Percentiles rank a stretch among this genome's conserved stretches.
These are phyloP conservation scores for Backusella circina DNA, from an alignment of 192 early-diverging fungal genomes.

Conservation along the genomic window DNA sequence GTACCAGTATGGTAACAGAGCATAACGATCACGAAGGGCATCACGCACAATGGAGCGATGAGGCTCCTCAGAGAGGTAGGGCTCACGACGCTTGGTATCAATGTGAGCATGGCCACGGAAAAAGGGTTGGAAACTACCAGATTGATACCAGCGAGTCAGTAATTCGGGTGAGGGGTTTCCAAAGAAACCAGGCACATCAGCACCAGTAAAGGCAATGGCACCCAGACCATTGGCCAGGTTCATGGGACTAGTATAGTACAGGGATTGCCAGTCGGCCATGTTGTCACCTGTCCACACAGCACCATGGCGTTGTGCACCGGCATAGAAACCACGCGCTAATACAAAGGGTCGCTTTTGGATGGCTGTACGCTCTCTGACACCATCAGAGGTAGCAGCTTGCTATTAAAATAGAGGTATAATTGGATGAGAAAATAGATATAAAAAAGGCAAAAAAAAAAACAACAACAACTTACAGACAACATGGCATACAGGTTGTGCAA, in stretches of 20 bases:
- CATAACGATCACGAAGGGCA: constrained; percentile 80
- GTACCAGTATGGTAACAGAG: constrained; percentile 88
- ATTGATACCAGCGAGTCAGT: constrained; percentile 98
- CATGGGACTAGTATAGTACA: constrained; percentile 85
- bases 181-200: constrained; percentile 87
- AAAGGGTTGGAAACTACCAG: constrained; percentile 93
- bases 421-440: neutral
- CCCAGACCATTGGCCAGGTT: constrained; percentile 79
- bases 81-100: constrained; percentile 95
- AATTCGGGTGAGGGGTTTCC: constrained; percentile 88
- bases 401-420: constrained; percentile 17
- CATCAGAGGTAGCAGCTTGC: constrained; percentile 85
- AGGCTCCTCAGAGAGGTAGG: constrained; percentile 92
- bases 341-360: constrained; percentile 83
- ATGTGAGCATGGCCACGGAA: constrained; percentile 98
- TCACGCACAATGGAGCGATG: constrained; percentile 74
- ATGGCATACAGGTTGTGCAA: constrained; percentile 94
- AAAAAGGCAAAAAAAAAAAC: neutral
- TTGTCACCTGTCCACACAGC: constrained; percentile 99
- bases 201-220: constrained; percentile 90
- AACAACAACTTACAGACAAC: constrained; percentile 54
- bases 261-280: constrained; percentile 82
- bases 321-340: constrained; percentile 94
- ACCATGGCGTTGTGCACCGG: constrained; percentile 91
- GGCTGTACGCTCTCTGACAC: constrained; percentile 59